Evolutionary conservation across 176 grass and related monocot species (phyloP), one percentile per base, ranked within the genome.

Genomic region (Saccharum officinarum): DNA sequence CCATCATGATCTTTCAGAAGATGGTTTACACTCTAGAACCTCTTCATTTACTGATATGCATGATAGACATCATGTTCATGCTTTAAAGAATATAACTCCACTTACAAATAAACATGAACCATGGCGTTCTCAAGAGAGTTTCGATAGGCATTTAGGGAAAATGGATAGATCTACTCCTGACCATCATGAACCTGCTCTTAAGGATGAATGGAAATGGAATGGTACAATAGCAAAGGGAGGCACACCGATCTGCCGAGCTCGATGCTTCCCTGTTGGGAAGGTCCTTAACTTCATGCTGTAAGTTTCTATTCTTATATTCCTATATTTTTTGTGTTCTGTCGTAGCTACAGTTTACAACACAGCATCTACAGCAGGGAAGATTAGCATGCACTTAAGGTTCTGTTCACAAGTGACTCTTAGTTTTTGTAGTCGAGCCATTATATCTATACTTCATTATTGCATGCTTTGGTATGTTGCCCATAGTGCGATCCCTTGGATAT

Each of bases 121-220:
- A 25, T 87, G 86, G 90, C 78, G 12, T 81, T 52, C 52, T 8
- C 64, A 81, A 62, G 86, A 87, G 66, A 86, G 66, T 88, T 92
- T 88, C 54, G 55, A 54, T 88, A 76, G 82, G 40, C 78, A 79
- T 79, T 54, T 75, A 82, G 85, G 67, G 26, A 91, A 89, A 82
- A 34, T 82, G 71, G 81, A 82, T 76, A 90, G 68, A 57, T 75
- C 72, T 76, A 94, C 83, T 82, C 71, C 81, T 76, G 90, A 92
- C 69, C 68, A 49, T 82, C 86, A 82, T 80, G 86, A 69, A 66
- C 66, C 79, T 83, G 72, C 46, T 49, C 49, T 78, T 44, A 92
- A 94, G 78, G 90, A 92, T 63, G 97, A 94, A 82, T 99, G 97
- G 97, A 99, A 92, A 82, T 99, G 93, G 97, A 92, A 92, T 65